Conservation (phyloP, 2,329 filamentous ascomycete genomes). For the Cadophora gregata region DNA sequence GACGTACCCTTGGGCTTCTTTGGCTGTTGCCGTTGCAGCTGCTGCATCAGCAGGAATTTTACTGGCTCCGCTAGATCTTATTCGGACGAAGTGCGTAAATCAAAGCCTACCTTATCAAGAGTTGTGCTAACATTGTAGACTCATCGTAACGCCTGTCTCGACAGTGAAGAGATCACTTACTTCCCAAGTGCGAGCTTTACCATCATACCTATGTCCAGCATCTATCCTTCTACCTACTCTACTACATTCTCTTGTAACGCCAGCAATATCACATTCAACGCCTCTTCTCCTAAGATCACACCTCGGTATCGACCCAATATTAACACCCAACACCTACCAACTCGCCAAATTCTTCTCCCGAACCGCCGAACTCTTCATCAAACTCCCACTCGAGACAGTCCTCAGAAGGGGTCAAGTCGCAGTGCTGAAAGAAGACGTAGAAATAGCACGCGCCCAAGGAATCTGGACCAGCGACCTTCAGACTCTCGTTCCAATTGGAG, state of each 20-base stretch:
- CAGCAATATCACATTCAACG: slow-evolving; percentile 79
- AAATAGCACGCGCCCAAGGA: slow-evolving; percentile 35
- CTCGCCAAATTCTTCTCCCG: slow-evolving; percentile 83
- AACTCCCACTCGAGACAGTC: slow-evolving; percentile 90
- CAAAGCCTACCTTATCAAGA: not conserved
- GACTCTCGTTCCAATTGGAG: slow-evolving; percentile 80
- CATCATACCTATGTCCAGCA: slow-evolving; percentile 75
- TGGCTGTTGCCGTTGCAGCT: slow-evolving; percentile 72
- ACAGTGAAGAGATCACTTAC: slow-evolving; percentile 79
- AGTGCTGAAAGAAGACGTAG: slow-evolving; percentile 53
- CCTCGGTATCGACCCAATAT: slow-evolving; percentile 80
- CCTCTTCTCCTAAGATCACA: slow-evolving; percentile 87
- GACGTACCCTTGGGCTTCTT: slow-evolving; percentile 79
- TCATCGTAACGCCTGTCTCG: slow-evolving; percentile 84
- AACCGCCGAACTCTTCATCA: slow-evolving; percentile 80
- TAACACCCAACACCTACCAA: slow-evolving; percentile 82
- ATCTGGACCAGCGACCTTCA: slow-evolving; percentile 52
- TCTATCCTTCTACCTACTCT: slow-evolving; percentile 82
- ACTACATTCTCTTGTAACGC: slow-evolving; percentile 83
- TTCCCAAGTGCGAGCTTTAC: slow-evolving; percentile 73
- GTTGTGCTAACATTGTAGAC: slow-evolving; percentile 52
- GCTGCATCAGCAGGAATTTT: slow-evolving; percentile 77
- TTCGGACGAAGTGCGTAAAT: slow-evolving; percentile 69
- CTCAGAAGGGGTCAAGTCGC: slow-evolving; percentile 86
- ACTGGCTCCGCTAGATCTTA: slow-evolving; percentile 86